Conservation (phyloP, 202 grass and related monocot genomes). For the Zizania palustris region DNA sequence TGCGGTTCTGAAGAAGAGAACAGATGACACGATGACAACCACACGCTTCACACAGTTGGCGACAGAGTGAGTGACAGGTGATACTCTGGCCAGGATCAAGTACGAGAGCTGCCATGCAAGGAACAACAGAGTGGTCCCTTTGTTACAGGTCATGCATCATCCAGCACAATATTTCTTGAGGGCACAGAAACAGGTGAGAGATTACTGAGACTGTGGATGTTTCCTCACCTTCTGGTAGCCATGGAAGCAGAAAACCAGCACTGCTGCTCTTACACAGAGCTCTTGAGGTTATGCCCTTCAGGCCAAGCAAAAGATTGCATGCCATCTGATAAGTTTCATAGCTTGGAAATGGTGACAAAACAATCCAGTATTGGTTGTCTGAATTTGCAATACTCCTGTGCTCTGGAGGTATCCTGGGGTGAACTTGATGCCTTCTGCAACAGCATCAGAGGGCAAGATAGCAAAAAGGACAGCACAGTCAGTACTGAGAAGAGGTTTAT, state of each 20-base stretch:
- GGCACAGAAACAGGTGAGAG: not conserved
- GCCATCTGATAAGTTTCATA: not conserved
- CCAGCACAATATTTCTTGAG: not conserved
- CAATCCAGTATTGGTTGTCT: not conserved
- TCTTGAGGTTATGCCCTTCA: constrained; percentile 72
- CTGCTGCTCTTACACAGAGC: constrained; percentile 60
- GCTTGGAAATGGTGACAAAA: not conserved
- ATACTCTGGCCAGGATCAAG: constrained; percentile 62
- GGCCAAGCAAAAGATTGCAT: not conserved
- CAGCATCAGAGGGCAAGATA: constrained; percentile 63
- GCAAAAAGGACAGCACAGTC: constrained; percentile 73
- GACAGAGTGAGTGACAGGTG: constrained; percentile 67
- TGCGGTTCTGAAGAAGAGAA: constrained; percentile 69
- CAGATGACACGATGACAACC: constrained; percentile 64
- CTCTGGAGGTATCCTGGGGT: constrained; percentile 68
- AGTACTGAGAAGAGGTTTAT: constrained; percentile 91
- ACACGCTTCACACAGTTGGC: constrained; percentile 74
- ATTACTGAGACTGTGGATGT: not conserved
- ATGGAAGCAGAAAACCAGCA: constrained; percentile 85
- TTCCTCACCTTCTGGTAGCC: constrained; percentile 81
- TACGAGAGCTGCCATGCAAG: constrained; percentile 50
- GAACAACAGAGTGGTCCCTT: not conserved
- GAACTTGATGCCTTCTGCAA: constrained; percentile 75
- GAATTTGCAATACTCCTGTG: constrained; percentile 44
- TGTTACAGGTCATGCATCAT: constrained; percentile 16